phyloP scores from a whole-genome alignment of 495 filamentous ascomycete genomes.

The Lindgomyces ingoldianus region DNA sequence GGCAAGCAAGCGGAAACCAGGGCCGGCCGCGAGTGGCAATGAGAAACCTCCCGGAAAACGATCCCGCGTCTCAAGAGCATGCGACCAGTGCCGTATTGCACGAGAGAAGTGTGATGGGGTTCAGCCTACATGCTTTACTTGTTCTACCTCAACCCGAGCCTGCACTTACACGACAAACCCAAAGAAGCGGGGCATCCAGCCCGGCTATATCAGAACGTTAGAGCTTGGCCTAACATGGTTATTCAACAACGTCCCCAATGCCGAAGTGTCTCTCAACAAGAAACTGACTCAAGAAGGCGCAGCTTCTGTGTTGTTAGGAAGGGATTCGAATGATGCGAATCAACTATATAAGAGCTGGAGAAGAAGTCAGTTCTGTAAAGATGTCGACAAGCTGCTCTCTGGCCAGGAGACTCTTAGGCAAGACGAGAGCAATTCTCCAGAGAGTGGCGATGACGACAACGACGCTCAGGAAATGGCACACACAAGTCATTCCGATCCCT shows the following conservation, averaged over 20 bases:
- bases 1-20: constrained; percentile 16
- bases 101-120: constrained; percentile 69
- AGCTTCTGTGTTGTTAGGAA: constrained; percentile 28
- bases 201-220: constrained; percentile 64
- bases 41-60: constrained; percentile 45
- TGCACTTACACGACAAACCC: constrained; percentile 71
- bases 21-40: neutral
- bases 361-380: constrained; percentile 35
- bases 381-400: constrained; percentile 42
- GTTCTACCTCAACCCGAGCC: constrained; percentile 57
- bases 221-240: constrained; percentile 54
- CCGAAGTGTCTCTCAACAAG: constrained; percentile 41
- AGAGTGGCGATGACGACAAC: constrained; percentile 34
- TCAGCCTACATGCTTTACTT: constrained; percentile 64
- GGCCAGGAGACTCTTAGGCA: constrained; percentile 16
- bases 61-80: constrained; percentile 67
- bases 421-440: constrained; percentile 27
- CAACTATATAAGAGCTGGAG: constrained; percentile 42
- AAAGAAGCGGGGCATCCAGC: constrained; percentile 69
- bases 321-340: constrained; percentile 36
- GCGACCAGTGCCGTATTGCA: constrained; percentile 65
- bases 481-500: neutral
- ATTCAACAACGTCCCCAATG: constrained; percentile 39
- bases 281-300: constrained; percentile 21
- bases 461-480: neutral